These are phyloP conservation scores for Penicillium herquei DNA, from an alignment of 495 filamentous ascomycete genomes.

Conservation along the genomic window DNA sequence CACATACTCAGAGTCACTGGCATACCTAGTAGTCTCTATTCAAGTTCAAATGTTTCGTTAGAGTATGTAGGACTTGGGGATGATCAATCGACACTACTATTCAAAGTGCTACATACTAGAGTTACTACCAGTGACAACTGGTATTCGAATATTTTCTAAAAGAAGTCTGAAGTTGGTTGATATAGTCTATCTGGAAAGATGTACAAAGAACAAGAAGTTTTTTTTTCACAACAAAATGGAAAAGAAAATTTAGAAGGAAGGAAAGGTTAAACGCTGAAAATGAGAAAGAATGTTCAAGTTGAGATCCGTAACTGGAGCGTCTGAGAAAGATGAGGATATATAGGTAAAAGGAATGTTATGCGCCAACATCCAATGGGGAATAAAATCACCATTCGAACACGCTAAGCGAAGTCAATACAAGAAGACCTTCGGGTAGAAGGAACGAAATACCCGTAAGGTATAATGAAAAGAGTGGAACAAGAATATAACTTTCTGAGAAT, in stretches of 20 bases:
- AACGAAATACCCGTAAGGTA: conserved; percentile 14
- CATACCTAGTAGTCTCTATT: too few species aligned
- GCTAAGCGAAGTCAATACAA: neutral
- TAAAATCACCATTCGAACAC: neutral
- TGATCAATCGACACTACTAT: too few species aligned
- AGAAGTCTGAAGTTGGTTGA: too few species aligned
- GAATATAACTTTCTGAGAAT: conserved; percentile 9
- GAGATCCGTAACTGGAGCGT: neutral
- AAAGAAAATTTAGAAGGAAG: conserved; percentile 2
- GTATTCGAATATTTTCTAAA: too few species aligned
- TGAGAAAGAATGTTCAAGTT: conserved; percentile 5
- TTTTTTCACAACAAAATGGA: conserved; percentile 7
- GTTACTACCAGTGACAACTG: too few species aligned
- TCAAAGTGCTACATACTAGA: too few species aligned
- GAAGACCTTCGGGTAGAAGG: conserved; percentile 11
- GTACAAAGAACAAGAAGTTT: conserved; percentile 5
- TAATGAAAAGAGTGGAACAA: conserved; percentile 17
- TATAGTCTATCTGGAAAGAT: conserved; percentile 10
- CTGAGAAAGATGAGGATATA: conserved; percentile 7
- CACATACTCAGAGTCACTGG: too few species aligned
- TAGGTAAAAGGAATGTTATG: conserved; percentile 3
- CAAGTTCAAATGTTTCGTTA: too few species aligned
- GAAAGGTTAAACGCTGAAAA: conserved; percentile 1
- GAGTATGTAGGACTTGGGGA: too few species aligned
- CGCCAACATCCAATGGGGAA: conserved; percentile 8